These are phyloP conservation scores for Mycena floridula DNA, from an alignment of 768 basidiomycete species.

Conservation along the genomic window DNA sequence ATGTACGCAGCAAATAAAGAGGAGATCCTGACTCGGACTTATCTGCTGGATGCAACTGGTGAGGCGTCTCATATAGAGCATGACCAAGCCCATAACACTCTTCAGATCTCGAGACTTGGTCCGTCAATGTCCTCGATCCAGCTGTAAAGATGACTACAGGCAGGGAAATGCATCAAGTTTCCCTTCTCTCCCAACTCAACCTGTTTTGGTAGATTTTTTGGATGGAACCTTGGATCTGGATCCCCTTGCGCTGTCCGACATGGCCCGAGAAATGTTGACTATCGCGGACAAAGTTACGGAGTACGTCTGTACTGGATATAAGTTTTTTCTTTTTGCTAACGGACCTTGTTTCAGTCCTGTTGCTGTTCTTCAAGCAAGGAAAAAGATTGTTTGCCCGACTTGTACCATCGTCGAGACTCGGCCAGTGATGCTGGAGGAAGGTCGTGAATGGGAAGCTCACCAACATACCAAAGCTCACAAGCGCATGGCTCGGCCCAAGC, in stretches of 20 bases:
- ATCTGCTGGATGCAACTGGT: conserved; percentile 70
- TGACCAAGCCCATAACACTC: neutral
- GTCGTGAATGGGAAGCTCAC: conserved; percentile 51
- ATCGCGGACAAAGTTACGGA: conserved; percentile 36
- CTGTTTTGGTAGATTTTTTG: conserved; percentile 48
- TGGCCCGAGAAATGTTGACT: conserved; percentile 47
- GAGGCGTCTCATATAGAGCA: conserved; percentile 13
- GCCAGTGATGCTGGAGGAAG: conserved; percentile 64
- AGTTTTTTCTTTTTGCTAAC: conserved; percentile 5
- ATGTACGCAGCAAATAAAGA: conserved; percentile 40
- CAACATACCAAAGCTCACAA: conserved; percentile 49
- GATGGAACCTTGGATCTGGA: conserved; percentile 41
- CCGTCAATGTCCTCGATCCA: conserved; percentile 41
- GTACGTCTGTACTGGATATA: conserved; percentile 24
- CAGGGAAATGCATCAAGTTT: conserved; percentile 30
- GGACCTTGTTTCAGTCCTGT: conserved; percentile 39
- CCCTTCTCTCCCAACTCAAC: neutral
- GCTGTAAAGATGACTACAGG: conserved; percentile 44
- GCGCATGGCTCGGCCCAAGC: conserved; percentile 30
- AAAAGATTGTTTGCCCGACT: conserved; percentile 49
- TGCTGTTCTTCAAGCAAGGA: conserved; percentile 46
- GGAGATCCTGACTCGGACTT: conserved; percentile 26
- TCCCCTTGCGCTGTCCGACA: conserved; percentile 47
- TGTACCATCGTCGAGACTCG: conserved; percentile 54
- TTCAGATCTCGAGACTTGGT: conserved; percentile 53